Percentiles rank a stretch among this genome's conserved stretches.
Evolutionary conservation across 495 filamentous ascomycete genomes (phyloP).

Genomic region (Recurvomyces mirabilis): DNA sequence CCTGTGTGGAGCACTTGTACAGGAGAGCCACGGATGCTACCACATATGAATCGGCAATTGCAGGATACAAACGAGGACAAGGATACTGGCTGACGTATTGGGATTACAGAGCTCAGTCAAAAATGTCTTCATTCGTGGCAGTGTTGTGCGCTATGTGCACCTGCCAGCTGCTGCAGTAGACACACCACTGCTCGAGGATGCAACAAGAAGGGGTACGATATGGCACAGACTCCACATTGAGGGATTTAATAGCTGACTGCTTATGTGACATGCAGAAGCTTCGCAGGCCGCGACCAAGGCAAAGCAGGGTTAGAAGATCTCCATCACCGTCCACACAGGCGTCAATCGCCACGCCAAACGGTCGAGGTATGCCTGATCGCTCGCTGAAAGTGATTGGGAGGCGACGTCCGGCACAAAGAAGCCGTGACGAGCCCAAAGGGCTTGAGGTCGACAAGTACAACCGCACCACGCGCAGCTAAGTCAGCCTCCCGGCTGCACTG

Average conservation of each 20-base stretch:
- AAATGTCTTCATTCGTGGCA: conserved; percentile 95
- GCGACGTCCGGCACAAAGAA: background rate
- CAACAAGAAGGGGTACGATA: conserved; percentile 75
- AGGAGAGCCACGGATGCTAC: background rate
- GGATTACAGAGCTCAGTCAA: conserved; percentile 64
- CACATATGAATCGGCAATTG: background rate
- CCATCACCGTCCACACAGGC: background rate
- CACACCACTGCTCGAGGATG: conserved; percentile 85
- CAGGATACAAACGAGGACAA: background rate
- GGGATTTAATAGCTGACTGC: background rate
- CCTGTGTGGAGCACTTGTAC: background rate
- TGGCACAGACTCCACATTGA: too few species aligned
- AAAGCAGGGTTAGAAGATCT: conserved; percentile 16
- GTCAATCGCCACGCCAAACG: background rate
- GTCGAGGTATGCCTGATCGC: background rate
- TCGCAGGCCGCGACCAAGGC: conserved; percentile 22
- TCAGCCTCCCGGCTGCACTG: background rate
- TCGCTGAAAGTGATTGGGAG: too few species aligned
- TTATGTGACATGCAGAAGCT: conserved; percentile 13
- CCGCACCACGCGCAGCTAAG: background rate
- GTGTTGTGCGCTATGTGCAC: conserved; percentile 92
- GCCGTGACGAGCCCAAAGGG: background rate
- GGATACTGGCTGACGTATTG: conserved; percentile 3
- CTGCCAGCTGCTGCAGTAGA: conserved; percentile 81
- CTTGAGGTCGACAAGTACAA: background rate